Percentiles rank a stretch among this genome's conserved stretches.
Conservation (phyloP, 2,329 filamentous ascomycete species). For the Trichophyton schoenleinii region DNA sequence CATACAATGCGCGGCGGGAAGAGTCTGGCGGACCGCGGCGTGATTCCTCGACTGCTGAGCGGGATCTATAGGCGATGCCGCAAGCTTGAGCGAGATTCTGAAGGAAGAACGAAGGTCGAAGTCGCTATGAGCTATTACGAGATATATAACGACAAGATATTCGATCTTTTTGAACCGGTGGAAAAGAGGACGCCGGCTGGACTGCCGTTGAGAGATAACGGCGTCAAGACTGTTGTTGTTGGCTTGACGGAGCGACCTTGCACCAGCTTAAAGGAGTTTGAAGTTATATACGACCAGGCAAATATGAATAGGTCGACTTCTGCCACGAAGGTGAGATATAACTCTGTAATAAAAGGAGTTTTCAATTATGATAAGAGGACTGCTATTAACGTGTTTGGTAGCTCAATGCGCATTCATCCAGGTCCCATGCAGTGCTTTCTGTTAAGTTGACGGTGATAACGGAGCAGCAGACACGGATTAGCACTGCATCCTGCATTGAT, state of each 20-base stretch:
- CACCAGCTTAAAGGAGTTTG: slow-evolving; percentile 77
- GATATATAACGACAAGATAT: slow-evolving; percentile 94
- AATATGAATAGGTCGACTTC: slow-evolving; percentile 84
- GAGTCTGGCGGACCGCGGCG: slow-evolving; percentile 70
- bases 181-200: slow-evolving; percentile 76
- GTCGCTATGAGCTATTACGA: slow-evolving; percentile 86
- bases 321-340: slow-evolving; percentile 54
- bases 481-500: slow-evolving; percentile 86
- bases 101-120: slow-evolving; percentile 55
- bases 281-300: slow-evolving; percentile 76
- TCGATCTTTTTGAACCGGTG: slow-evolving; percentile 72
- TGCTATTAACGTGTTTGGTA: slow-evolving; percentile 19
- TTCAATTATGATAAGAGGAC: background rate
- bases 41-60: slow-evolving; percentile 76
- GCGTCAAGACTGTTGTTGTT: slow-evolving; percentile 75
- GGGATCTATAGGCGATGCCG: slow-evolving; percentile 73
- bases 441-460: slow-evolving; percentile 75
- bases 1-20: slow-evolving; percentile 91
- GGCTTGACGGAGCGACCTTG: slow-evolving; percentile 75
- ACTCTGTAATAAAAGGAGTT: background rate
- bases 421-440: slow-evolving; percentile 80
- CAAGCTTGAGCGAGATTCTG: slow-evolving; percentile 70
- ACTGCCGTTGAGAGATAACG: slow-evolving; percentile 70
- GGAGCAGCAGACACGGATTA: slow-evolving; percentile 55
- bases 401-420: slow-evolving; percentile 79